These are phyloP conservation scores for Pythium rhizo-oryzae DNA, from an alignment of 352 stramenopile species.

Conservation along the genomic window DNA sequence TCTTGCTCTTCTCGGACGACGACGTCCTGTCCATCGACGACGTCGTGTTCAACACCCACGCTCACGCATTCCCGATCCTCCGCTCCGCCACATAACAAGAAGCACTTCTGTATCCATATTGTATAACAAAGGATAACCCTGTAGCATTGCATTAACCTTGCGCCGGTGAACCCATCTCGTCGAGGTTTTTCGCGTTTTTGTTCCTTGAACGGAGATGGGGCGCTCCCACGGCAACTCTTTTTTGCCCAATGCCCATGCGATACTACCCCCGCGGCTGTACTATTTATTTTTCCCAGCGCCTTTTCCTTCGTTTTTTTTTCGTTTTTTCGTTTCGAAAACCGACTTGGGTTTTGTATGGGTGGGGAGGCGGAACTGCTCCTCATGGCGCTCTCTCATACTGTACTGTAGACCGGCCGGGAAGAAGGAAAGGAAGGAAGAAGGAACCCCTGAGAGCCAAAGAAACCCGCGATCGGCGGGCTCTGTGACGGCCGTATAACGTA, in stretches of 20 bases:
- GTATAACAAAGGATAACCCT: constrained; percentile 11
- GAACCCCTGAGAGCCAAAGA: constrained; percentile 1
- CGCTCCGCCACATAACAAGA: background rate
- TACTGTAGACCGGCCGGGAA: background rate
- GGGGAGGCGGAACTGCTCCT: background rate
- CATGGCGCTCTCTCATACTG: background rate
- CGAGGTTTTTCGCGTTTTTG: constrained; percentile 22
- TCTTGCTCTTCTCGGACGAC: constrained; percentile 84
- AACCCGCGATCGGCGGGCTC: background rate
- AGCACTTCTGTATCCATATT: constrained; percentile 21
- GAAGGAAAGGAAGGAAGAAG: constrained; percentile 11
- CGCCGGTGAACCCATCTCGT: background rate
- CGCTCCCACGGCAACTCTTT: background rate
- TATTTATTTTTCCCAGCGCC: constrained; percentile 1
- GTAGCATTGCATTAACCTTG: constrained; percentile 9
- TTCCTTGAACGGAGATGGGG: constrained; percentile 18
- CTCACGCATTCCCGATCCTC: constrained; percentile 68
- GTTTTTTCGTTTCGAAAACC: constrained; percentile 7
- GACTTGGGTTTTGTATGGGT: constrained; percentile 7
- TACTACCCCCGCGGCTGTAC: constrained; percentile 2
- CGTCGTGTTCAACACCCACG: constrained; percentile 89
- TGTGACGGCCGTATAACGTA: background rate
- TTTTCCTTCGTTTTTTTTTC: constrained; percentile 16
- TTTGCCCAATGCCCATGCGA: background rate
- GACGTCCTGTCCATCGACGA: constrained; percentile 67